Base-by-base conservation (phyloP, 179 eudicot genomes). In the Silene coronaria region DNA sequence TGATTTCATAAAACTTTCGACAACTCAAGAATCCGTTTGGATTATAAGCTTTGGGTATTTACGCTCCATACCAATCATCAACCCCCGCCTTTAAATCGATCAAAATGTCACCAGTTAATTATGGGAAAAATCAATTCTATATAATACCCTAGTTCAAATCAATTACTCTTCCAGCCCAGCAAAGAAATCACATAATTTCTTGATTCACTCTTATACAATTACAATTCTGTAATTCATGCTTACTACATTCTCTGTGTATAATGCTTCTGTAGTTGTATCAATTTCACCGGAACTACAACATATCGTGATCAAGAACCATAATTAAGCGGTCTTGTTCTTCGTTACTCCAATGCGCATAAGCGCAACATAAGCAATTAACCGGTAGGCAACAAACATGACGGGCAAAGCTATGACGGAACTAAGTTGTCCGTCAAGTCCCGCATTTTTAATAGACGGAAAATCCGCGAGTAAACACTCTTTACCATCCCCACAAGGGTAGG, bases 271-370 rank as follows among this genome's bases (percentile, higher is more conserved):
- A 28, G 32, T 28, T 28, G 32, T 28, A 28, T 28, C 32, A 28
- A 28, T 28, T 28, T 28, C 1, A 28, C 32, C 32, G 32, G 32
- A 28, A 21, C 55, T n/a, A 42, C 3, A 14, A 70, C 17, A 8
- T 8, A 5, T 16, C 6, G 3, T 4, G 16, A 2, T 7, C 45
- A 36, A 36, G 32, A 10, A 38, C 71, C 9, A 17, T 48, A 34
- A 4, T 16, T 59, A 68, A 16, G 19, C 57, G 9, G 9, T 30
- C 51, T 22, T 57, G 6, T 13, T 32, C 51, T 21, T 68, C 5
- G 82, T 79, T 10, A 81, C 88, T 5, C 98, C 98, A 67, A 93
- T 83, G 64, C 96, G 85, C 88, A 81, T 91, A 22, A 93, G 92
- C 10, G 97, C 91, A 48, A 93, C 2, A 65, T 93, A 93, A 17